Evolutionary conservation across 2,329 filamentous ascomycete species (phyloP), one percentile per base, ranked within the genome.

Genomic region (Onygenales sp.): DNA sequence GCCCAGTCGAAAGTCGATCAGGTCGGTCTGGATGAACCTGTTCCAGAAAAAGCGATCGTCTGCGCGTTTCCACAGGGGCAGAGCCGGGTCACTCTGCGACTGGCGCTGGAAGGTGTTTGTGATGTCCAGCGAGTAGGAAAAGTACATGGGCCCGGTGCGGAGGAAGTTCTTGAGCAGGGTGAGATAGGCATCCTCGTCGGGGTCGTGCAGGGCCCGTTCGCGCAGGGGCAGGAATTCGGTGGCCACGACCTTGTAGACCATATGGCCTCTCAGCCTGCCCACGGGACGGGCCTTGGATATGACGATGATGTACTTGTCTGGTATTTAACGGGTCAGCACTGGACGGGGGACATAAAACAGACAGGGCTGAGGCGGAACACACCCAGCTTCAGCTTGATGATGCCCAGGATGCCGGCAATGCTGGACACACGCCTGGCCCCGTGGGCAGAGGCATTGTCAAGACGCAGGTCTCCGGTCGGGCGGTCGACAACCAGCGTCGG

Each of bases 11-110:
- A 95, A 95, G 67, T 95, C 84, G 64, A 97, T 95, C 54, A 98
- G 73, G 64, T 96, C 90, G 6, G 87, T 86, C 68, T 92, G 88
- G 48, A 97, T 80, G 69, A 95, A 94, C 58, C 86, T 85, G 72
- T 98, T 98, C 89, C 92, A 98, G 77, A 96, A 98, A 77, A 98
- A 98, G 59, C 93, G 88, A 67, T 97, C 91, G 70, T 98, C 93
- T 58, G 92, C 86, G 61, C 90, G 80, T 76, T 87, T 85, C 93
- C 93, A 98, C 54, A 97, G 73, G 10, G 93, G 91, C 52, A 79
- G 75, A 13, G 80, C 80, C 53, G 76, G 73, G 67, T 95, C 83
- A 59, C 83, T 77, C 60, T 91, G 83, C 3, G 91, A 84, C 68
- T 97, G 93, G 58, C 93, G 84, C 74, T 98, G 93, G 75, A 97